phyloP scores from a whole-genome alignment of 2,329 filamentous ascomycete genomes.

The Fusarium staphyleae region DNA sequence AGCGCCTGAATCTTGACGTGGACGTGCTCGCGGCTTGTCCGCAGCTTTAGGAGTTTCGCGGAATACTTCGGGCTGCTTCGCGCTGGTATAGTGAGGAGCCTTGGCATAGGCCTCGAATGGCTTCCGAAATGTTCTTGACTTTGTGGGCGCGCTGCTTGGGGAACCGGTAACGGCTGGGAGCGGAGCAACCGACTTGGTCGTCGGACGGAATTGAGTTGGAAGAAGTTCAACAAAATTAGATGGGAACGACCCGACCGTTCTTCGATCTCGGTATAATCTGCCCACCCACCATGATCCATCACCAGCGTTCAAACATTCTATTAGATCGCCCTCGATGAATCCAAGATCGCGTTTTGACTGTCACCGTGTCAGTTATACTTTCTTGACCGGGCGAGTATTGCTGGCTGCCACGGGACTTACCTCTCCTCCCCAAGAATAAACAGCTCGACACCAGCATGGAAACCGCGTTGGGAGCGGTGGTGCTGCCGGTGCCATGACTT shows the following conservation, averaged over 20 bases:
- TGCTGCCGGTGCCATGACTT: conserved; percentile 61
- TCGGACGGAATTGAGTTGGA: conserved; percentile 82
- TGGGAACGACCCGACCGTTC: conserved; percentile 91
- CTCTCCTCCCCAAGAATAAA: conserved; percentile 95
- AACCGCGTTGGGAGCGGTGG: conserved; percentile 76
- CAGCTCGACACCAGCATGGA: conserved; percentile 88
- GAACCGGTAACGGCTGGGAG: conserved; percentile 64
- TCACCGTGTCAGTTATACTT: conserved; percentile 29
- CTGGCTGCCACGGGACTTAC: conserved; percentile 47
- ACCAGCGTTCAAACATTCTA: conserved; percentile 96
- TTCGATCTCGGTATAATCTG: conserved; percentile 84
- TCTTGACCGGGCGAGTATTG: background rate
- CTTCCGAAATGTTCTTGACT: conserved; percentile 69
- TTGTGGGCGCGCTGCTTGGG: conserved; percentile 62
- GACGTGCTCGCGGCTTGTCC: conserved; percentile 41
- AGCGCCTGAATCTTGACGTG: conserved; percentile 51
- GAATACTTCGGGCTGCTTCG: conserved; percentile 66
- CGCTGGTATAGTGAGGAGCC: conserved; percentile 70
- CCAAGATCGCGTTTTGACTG: conserved; percentile 91
- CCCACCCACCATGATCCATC: conserved; percentile 99
- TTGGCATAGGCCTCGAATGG: conserved; percentile 73
- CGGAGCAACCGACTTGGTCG: conserved; percentile 66
- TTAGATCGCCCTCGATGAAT: conserved; percentile 96
- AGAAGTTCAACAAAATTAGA: conserved; percentile 97
- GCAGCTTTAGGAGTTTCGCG: conserved; percentile 50